phyloP scores from a whole-genome alignment of 768 basidiomycete genomes.

The Suillus luteus region DNA sequence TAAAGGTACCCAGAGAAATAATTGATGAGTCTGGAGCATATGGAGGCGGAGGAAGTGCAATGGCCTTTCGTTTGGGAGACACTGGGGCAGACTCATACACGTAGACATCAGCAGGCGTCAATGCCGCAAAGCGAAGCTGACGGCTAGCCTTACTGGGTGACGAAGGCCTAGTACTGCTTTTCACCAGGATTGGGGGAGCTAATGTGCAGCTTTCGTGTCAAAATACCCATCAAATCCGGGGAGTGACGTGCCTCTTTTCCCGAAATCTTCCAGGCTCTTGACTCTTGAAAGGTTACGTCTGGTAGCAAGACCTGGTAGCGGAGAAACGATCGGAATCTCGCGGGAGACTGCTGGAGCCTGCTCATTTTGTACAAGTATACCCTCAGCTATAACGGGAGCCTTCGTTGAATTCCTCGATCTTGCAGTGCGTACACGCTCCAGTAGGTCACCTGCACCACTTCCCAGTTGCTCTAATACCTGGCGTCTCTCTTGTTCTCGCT shows the following conservation, averaged over 20 bases:
- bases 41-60: constrained; percentile 55
- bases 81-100: constrained; percentile 83
- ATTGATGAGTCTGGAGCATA: constrained; percentile 27
- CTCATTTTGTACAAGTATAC: background rate
- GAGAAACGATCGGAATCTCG: background rate
- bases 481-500: constrained; percentile 62
- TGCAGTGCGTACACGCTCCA: constrained; percentile 55
- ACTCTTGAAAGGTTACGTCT: constrained; percentile 30
- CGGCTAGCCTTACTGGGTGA: constrained; percentile 45
- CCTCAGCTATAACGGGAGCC: background rate
- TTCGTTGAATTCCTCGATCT: constrained; percentile 19
- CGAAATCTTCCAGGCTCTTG: constrained; percentile 33
- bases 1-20: constrained; percentile 44
- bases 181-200: constrained; percentile 44
- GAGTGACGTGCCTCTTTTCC: constrained; percentile 20
- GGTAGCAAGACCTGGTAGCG: constrained; percentile 14
- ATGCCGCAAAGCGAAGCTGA: constrained; percentile 73
- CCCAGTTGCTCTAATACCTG: constrained; percentile 78
- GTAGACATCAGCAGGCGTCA: constrained; percentile 72
- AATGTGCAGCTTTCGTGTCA: constrained; percentile 34
- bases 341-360: constrained; percentile 16
- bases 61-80: constrained; percentile 59
- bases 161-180: constrained; percentile 59
- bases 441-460: constrained; percentile 57
- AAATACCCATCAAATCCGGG: background rate